Percentiles rank a stretch among this genome's conserved stretches.
Evolutionary conservation across 306 rosid genomes (phyloP).

Genomic region (Cucurbita ficifolia): DNA sequence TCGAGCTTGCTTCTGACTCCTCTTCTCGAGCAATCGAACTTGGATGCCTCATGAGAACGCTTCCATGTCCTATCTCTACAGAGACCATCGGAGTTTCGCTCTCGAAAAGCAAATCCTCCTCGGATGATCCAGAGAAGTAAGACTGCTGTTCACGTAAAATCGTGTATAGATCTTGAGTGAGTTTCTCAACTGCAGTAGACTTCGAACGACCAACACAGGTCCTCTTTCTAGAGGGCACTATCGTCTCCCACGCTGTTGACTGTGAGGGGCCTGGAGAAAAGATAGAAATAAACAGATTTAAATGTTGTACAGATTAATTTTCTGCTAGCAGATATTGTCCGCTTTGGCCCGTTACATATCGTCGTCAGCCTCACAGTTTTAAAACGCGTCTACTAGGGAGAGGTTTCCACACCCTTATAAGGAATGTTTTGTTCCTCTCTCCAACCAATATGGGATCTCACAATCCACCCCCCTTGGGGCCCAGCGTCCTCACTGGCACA

Average conservation of each 20-base stretch:
- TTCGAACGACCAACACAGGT: constrained; percentile 72
- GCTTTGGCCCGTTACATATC: too few species aligned
- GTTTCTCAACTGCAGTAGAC: constrained; percentile 84
- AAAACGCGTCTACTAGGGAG: too few species aligned
- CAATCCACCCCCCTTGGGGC: too few species aligned
- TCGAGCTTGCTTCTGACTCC: constrained; percentile 96
- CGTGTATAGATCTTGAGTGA: constrained; percentile 76
- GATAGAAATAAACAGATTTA: neutral
- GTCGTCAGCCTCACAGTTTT: too few species aligned
- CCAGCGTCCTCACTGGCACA: too few species aligned
- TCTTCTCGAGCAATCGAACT: constrained; percentile 73
- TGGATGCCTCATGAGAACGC: constrained; percentile 91
- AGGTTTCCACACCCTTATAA: too few species aligned
- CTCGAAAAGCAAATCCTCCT: constrained; percentile 81
- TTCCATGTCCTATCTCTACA: constrained; percentile 98
- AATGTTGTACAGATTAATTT: neutral
- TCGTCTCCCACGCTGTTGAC: constrained; percentile 74
- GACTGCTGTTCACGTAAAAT: constrained; percentile 88
- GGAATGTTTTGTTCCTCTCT: too few species aligned
- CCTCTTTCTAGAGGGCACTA: constrained; percentile 88
- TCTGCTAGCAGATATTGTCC: neutral
- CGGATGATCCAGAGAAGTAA: constrained; percentile 78
- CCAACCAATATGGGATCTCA: too few species aligned
- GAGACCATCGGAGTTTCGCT: constrained; percentile 87
- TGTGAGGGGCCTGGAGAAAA: constrained; percentile 65